Conservation (phyloP, 2,329 filamentous ascomycete species). For the Chrysoporthe puriensis region DNA sequence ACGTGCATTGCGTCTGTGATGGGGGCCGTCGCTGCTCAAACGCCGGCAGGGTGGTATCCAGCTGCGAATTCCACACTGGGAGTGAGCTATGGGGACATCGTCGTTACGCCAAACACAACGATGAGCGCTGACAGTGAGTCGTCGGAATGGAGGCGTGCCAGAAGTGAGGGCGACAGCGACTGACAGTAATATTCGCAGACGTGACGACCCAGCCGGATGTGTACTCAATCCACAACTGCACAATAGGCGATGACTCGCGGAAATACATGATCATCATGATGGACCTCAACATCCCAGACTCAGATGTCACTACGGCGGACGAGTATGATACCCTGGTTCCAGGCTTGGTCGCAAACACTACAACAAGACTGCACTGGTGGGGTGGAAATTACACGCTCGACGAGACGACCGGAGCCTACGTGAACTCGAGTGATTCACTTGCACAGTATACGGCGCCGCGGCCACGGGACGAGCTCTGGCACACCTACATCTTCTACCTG, state of each 20-base stretch:
- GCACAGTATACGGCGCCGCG: slow-evolving; percentile 1
- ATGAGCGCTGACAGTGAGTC: slow-evolving; percentile 2
- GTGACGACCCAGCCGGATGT: slow-evolving; percentile 1
- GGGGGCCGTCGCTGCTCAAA: neutral
- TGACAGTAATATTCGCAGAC: neutral
- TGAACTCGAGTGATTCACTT: slow-evolving; percentile 7
- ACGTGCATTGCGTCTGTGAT: neutral
- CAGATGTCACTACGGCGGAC: slow-evolving; percentile 2
- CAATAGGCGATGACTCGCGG: neutral
- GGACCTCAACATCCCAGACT: slow-evolving; percentile 11
- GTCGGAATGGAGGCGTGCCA: neutral
- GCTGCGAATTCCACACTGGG: neutral
- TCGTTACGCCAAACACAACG: neutral
- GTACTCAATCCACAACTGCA: slow-evolving; percentile 8
- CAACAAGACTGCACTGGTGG: slow-evolving; percentile 5
- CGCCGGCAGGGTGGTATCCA: slow-evolving; percentile 2
- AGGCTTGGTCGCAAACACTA: neutral
- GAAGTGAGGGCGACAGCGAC: too few relatives aligned
- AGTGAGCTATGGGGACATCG: neutral
- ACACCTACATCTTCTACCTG: slow-evolving; percentile 7
- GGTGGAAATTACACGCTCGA: slow-evolving; percentile 1
- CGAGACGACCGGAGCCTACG: neutral
- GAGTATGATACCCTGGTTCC: slow-evolving; percentile 3
- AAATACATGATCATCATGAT: slow-evolving; percentile 8
- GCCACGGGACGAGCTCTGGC: neutral